Evolutionary conservation across 768 basidiomycete species (phyloP).

Genomic region (Agaricus blazei): DNA sequence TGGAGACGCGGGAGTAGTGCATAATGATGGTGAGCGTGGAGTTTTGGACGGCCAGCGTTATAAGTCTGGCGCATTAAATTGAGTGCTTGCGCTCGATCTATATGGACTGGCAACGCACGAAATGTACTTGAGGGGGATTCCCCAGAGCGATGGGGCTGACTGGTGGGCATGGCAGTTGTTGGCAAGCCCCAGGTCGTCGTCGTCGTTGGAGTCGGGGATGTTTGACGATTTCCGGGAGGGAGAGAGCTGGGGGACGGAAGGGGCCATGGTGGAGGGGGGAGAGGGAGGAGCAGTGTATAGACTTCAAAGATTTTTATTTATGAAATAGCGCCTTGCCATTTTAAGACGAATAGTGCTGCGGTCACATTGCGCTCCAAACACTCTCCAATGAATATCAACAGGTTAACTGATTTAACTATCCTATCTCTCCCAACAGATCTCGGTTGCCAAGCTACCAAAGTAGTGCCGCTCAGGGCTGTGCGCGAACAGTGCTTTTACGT

Average conservation of each 20-base stretch:
- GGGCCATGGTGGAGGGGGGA: slow-evolving; percentile 6
- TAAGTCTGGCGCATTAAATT: slow-evolving; percentile 41
- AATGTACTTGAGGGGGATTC: slow-evolving; percentile 75
- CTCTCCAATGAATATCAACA: background rate
- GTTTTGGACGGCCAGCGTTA: slow-evolving; percentile 91
- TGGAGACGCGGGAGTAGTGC: slow-evolving; percentile 91
- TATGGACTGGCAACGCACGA: slow-evolving; percentile 44
- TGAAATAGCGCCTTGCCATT: slow-evolving; percentile 1
- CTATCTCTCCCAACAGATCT: background rate
- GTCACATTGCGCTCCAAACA: background rate
- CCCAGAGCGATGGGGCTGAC: slow-evolving; percentile 50
- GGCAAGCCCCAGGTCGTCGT: background rate
- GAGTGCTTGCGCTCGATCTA: background rate
- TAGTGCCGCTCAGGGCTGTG: background rate
- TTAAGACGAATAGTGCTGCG: slow-evolving; percentile 4
- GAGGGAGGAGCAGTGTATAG: background rate
- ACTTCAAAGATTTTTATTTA: background rate
- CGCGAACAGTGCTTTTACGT: slow-evolving; percentile 40
- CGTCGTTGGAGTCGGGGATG: background rate
- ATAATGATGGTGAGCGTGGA: slow-evolving; percentile 88
- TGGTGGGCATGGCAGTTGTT: slow-evolving; percentile 2
- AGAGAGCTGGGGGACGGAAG: slow-evolving; percentile 2
- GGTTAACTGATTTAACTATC: background rate
- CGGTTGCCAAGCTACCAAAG: background rate
- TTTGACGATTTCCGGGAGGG: background rate